Base-by-base conservation (phyloP, 805 yeast species). In the Ogataea thermomethanolica region DNA sequence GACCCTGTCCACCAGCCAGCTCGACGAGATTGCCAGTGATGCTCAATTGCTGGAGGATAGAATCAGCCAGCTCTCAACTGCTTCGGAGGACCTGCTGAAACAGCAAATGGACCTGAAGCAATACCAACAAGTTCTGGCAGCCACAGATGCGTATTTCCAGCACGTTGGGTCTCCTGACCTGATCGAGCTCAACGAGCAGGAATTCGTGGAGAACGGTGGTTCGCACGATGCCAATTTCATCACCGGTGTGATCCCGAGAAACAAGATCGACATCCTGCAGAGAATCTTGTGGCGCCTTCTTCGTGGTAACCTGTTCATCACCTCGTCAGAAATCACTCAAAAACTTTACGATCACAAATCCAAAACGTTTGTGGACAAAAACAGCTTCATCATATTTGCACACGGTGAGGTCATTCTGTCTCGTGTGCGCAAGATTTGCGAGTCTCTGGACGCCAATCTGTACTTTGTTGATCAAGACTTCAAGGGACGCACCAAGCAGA, bases 251-350 rank as follows among this genome's bases (percentile, higher is more conserved):
- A 81, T 93, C 33, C 73, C 79, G 31, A 74, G 93, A 53, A 76
- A 70, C 8, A 84, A 84, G 55, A 71, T 88, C 21, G 76, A 73
- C 11, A 70, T 82, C 2, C 69, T 93, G 47, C 89, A 89, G 58
- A 84, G 80, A 54, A 87, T 93, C 41, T 66, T 89, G 34, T 93
- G 96, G 95, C 77, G 99, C 65, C 79, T 88, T 13, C 73, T 91
- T 48, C 79, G 99, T 61, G 99, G 99, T 56, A 93, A 93, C 61
- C 69, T 95, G 49, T 87, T 76, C 55, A 76, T 90, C 61, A 81
- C 81, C 50, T 76, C 84, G 48, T 74, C 76, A 34, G 93, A 85
- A 50, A 78, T 91, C 44, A 74, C 75, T 6, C 85, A 83, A 53
- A 76, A 79, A 14, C 65, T 88, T 37, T 76, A 74, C 55, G 95